Base-by-base conservation (phyloP, 805 yeast species). In the Trichomonascus vanleenenianus region DNA sequence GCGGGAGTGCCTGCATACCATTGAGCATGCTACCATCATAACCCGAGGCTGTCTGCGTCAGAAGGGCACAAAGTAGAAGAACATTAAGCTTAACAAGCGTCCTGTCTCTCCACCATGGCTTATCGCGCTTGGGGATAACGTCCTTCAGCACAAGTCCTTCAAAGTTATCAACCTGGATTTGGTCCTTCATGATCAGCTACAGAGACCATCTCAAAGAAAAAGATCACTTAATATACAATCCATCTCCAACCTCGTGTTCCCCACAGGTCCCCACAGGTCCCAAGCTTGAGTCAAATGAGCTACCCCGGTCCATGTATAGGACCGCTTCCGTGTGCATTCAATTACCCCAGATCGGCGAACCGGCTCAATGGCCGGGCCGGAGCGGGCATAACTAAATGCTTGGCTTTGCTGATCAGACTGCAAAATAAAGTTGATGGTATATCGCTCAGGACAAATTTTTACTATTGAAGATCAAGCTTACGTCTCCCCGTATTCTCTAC, bases 1-100 rank as follows among this genome's bases (percentile, higher is more conserved):
- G 27, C 19, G 50, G 44, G 6, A 69, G 56, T 61, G 45, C 27
- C 32, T 48, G 51, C 41, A 49, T 32, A n/a, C 54, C 52, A 30
- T 48, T 50, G 39, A 48, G 19, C 47, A 50, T 36, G 31, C 44
- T 39, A 16, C 47, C 49, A 43, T 49, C 54, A 25, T 40, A 51
- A 2, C 55, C 55, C 11, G 45, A 32, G 7, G 40, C 47, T n/a
- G 44, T 47, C 25, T 44, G 49, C 6, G 49, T 33, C 14, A 50
- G 30, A 25, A 49, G 30, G 6, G 50, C 40, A 6, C 46, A 49
- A 22, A 47, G 27, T 3, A 49, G 34, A 33, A 49, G 32, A 5
- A 46, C 1, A 30, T 46, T 49, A n/a, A 51, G 49, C 35, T 49
- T 46, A 39, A 41, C 27, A 32, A 51, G 39, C 19, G 49, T 44